Conservation (phyloP, 768 basidiomycete genomes). For the Amylocystis lapponica region DNA sequence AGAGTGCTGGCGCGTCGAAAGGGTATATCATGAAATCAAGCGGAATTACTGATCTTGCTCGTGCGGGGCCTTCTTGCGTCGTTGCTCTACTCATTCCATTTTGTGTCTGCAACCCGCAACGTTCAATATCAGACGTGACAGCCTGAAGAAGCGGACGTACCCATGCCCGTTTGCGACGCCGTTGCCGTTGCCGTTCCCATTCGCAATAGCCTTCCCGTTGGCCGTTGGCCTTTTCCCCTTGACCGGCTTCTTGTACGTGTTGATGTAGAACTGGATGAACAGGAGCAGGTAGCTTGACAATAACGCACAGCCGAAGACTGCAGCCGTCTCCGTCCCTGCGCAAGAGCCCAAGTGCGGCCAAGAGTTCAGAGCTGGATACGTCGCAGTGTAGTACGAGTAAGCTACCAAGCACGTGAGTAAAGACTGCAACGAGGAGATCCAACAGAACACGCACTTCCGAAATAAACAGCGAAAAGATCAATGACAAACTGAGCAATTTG, state of each 20-base stretch:
- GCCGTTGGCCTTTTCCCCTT: conserved; percentile 28
- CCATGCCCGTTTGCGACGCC: conserved; percentile 36
- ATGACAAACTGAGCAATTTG: conserved; percentile 96
- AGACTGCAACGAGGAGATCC: not conserved
- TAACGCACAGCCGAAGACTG: conserved; percentile 82
- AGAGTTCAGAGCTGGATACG: no score
- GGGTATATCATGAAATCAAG: conserved; percentile 13
- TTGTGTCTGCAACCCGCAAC: conserved; percentile 31
- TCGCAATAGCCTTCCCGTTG: conserved; percentile 40
- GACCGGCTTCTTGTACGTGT: conserved; percentile 70
- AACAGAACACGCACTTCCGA: conserved; percentile 79
- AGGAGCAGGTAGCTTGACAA: conserved; percentile 88
- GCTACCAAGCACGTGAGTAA: conserved; percentile 29
- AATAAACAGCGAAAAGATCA: conserved; percentile 88
- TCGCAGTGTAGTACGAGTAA: conserved; percentile 75
- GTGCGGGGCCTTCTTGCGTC: no score
- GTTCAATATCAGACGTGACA: conserved; percentile 2
- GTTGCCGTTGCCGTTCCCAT: conserved; percentile 37
- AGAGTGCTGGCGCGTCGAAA: conserved; percentile 8
- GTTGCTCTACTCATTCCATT: no score
- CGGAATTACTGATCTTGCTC: no score
- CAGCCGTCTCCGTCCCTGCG: conserved; percentile 84
- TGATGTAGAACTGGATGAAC: conserved; percentile 93
- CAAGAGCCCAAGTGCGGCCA: conserved; percentile 61
- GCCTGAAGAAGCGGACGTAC: conserved; percentile 19